Evolutionary conservation across 495 filamentous ascomycete species (phyloP).

Genomic region (Astrothelium subdiscretum): DNA sequence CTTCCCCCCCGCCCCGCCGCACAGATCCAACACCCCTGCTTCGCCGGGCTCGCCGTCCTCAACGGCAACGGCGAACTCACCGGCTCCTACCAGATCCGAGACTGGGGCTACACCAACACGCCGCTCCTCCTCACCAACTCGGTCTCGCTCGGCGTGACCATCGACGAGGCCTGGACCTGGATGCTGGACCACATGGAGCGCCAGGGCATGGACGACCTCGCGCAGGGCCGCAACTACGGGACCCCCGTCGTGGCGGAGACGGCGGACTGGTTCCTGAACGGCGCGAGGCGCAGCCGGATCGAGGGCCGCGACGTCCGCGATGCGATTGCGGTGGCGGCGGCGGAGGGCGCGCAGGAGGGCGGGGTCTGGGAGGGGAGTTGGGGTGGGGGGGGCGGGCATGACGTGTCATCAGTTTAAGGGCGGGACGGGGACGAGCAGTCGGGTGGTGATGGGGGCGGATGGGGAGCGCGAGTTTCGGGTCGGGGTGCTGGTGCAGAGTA

Average conservation of each 20-base stretch:
- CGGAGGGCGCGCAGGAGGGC: conserved; percentile 29
- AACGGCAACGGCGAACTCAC: conserved; percentile 46
- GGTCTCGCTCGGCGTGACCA: conserved; percentile 36
- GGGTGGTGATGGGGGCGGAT: conserved; percentile 27
- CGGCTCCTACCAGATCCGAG: conserved; percentile 40
- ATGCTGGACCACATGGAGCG: conserved; percentile 28
- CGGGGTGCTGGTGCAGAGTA: conserved; percentile 40
- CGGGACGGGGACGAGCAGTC: conserved; percentile 39
- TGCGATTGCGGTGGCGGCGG: conserved; percentile 35
- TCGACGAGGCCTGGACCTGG: conserved; percentile 38
- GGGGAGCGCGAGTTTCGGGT: conserved; percentile 34
- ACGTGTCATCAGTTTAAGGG: conserved; percentile 41
- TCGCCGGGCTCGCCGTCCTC: conserved; percentile 40
- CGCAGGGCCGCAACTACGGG: conserved; percentile 19
- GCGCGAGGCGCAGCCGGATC: conserved; percentile 7
- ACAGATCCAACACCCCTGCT: conserved; percentile 37
- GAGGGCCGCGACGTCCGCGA: conserved; percentile 32
- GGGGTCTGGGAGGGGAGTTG: conserved; percentile 40
- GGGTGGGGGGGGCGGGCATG: conserved; percentile 44
- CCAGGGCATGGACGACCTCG: conserved; percentile 33
- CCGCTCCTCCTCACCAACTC: conserved; percentile 43
- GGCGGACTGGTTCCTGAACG: conserved; percentile 39
- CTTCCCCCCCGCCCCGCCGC: conserved; percentile 34
- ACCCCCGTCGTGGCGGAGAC: conserved; percentile 42
- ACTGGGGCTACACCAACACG: conserved; percentile 38